Percentiles rank a stretch among this genome's conserved stretches.
Conservation (phyloP, 352 stramenopile genomes). For the Thraustotheca clavata region DNA sequence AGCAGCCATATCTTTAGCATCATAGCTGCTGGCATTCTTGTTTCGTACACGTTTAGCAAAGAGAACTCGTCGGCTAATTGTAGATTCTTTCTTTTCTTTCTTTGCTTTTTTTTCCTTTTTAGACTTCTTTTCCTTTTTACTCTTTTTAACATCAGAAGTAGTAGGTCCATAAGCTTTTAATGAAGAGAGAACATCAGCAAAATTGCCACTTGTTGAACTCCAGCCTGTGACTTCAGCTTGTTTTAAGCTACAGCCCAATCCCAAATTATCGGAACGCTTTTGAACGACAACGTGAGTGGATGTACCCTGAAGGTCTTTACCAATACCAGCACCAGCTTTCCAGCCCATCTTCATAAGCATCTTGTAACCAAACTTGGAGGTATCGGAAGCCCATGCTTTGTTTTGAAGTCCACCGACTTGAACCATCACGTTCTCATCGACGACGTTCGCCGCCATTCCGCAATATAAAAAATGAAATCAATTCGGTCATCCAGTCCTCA, state of each 20-base stretch:
- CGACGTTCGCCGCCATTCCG: constrained; percentile 7
- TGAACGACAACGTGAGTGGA: constrained; percentile 82
- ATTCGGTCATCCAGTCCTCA: neutral
- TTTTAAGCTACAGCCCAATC: constrained; percentile 87
- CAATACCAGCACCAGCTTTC: constrained; percentile 88
- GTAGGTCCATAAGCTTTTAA: constrained; percentile 59
- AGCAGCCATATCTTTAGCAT: constrained; percentile 70
- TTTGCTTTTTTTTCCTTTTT: constrained; percentile 43
- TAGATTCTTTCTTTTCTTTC: constrained; percentile 29
- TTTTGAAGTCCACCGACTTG: constrained; percentile 79
- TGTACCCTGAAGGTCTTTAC: constrained; percentile 88
- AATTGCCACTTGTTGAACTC: constrained; percentile 66
- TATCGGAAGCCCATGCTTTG: constrained; percentile 82
- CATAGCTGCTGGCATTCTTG: constrained; percentile 83
- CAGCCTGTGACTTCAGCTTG: constrained; percentile 82
- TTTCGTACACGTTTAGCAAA: constrained; percentile 75
- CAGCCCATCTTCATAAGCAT: constrained; percentile 97
- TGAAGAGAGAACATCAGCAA: constrained; percentile 75
- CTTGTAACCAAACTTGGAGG: constrained; percentile 90
- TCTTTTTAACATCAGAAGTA: constrained; percentile 35
- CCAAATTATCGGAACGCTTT: constrained; percentile 81
- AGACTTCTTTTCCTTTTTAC: constrained; percentile 45
- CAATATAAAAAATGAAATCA: neutral
- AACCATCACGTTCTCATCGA: constrained; percentile 52
- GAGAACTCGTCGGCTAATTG: constrained; percentile 53